These are phyloP conservation scores for Lycium barbarum DNA, from an alignment of 257 asterid species.

Conservation along the genomic window DNA sequence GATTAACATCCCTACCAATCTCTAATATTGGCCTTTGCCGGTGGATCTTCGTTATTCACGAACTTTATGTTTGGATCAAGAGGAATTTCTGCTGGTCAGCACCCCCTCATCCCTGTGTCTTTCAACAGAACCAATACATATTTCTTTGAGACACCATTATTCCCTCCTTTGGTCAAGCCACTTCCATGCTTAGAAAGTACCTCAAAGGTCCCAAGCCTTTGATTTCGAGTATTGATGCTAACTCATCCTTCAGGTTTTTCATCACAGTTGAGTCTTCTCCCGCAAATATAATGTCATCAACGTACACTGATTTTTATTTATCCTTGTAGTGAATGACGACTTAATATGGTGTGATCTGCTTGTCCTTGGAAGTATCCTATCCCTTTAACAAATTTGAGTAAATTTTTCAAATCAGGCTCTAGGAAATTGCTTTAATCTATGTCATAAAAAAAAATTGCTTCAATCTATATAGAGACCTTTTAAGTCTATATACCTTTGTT, in stretches of 20 bases:
- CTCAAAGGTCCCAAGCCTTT: neutral
- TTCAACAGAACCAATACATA: neutral
- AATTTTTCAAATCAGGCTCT: too few species aligned
- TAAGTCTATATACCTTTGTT: too few species aligned
- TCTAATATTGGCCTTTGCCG: neutral
- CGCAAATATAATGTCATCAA: neutral
- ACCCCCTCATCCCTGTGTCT: neutral
- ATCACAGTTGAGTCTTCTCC: neutral
- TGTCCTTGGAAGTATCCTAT: too few species aligned
- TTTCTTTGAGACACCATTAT: neutral
- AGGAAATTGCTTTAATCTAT: too few species aligned
- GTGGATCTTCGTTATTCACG: neutral
- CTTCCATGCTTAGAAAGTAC: conserved; percentile 10
- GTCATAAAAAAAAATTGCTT: too few species aligned
- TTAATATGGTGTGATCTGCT: too few species aligned
- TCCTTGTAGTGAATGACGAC: too few species aligned
- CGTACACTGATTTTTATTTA: too few species aligned
- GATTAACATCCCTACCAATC: neutral
- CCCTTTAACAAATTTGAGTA: too few species aligned
- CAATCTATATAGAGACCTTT: too few species aligned
- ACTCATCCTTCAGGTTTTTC: neutral
- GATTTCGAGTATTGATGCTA: neutral
- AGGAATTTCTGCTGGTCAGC: neutral
- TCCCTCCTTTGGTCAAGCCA: neutral
- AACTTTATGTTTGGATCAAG: neutral